Evolutionary conservation across 2,329 filamentous ascomycete genomes (phyloP).

Genomic region (Fusarium zealandicum): DNA sequence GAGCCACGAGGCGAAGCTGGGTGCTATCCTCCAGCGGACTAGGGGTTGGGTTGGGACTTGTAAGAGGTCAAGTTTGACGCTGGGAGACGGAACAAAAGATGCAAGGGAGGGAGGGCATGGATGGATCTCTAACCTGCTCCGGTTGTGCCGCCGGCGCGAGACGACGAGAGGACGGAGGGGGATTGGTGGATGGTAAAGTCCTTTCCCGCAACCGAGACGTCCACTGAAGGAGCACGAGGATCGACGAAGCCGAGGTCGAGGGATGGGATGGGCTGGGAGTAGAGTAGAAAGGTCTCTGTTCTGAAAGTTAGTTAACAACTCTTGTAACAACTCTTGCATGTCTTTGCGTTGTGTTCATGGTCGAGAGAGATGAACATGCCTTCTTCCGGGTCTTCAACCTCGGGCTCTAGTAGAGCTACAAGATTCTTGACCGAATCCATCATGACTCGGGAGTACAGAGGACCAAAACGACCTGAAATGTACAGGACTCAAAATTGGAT

Average conservation of each 20-base stretch:
- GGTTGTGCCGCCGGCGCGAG: conserved; percentile 67
- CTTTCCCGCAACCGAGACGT: conserved; percentile 70
- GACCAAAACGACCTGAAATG: too few species aligned
- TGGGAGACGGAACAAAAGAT: conserved; percentile 7
- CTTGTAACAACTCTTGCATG: too few species aligned
- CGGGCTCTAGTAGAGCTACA: conserved; percentile 48
- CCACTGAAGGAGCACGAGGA: conserved; percentile 68
- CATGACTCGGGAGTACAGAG: neutral
- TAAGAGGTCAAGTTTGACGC: conserved; percentile 10
- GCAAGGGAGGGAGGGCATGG: neutral
- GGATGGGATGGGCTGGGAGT: conserved; percentile 76
- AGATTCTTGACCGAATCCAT: conserved; percentile 37
- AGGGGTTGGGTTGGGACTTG: neutral
- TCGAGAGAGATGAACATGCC: conserved; percentile 41
- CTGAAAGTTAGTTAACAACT: conserved; percentile 5
- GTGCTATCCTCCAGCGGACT: conserved; percentile 94
- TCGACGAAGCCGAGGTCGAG: conserved; percentile 87
- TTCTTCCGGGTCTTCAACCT: conserved; percentile 59
- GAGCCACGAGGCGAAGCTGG: conserved; percentile 83
- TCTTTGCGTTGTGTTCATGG: neutral
- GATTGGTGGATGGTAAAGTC: conserved; percentile 85
- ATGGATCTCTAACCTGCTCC: conserved; percentile 54
- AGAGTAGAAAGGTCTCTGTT: conserved; percentile 86
- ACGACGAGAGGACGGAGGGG: conserved; percentile 79
- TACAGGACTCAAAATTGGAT: too few species aligned